These are phyloP conservation scores for Neonectria coccinea DNA, from an alignment of 2,329 filamentous ascomycete genomes.

Conservation along the genomic window DNA sequence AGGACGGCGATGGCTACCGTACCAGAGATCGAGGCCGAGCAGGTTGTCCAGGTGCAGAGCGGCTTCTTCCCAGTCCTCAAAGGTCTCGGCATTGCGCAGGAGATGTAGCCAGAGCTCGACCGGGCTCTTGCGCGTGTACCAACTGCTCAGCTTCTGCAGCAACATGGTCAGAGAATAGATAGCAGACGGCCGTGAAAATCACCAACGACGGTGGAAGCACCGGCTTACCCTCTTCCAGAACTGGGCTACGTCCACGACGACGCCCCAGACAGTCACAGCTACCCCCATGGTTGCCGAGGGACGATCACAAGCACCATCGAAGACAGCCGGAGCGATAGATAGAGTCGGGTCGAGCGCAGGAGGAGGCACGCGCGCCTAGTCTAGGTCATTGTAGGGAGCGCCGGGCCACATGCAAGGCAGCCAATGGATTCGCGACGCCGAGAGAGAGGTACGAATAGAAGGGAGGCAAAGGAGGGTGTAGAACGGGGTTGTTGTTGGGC, in stretches of 20 bases:
- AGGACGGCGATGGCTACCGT: slow-evolving; percentile 37
- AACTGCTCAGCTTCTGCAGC: slow-evolving; percentile 73
- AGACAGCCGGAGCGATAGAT: slow-evolving; percentile 24
- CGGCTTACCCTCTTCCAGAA: slow-evolving; percentile 71
- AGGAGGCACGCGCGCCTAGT: slow-evolving; percentile 35
- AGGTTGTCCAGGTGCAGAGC: slow-evolving; percentile 85
- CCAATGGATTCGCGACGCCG: slow-evolving; percentile 5
- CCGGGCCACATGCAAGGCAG: slow-evolving; percentile 31
- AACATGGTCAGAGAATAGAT: slow-evolving; percentile 34
- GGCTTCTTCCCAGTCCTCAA: slow-evolving; percentile 89
- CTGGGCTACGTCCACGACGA: slow-evolving; percentile 70
- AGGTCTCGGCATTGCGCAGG: slow-evolving; percentile 74
- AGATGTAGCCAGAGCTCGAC: slow-evolving; percentile 74
- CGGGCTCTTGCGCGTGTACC: slow-evolving; percentile 74
- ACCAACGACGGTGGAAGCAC: slow-evolving; percentile 32
- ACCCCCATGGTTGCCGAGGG: slow-evolving; percentile 57
- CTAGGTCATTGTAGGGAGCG: slow-evolving; percentile 39
- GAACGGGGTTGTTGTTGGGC: slow-evolving; percentile 37
- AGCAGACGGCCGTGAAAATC: slow-evolving; percentile 19
- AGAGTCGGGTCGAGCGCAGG: slow-evolving; percentile 29
- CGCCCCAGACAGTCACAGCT: slow-evolving; percentile 63
- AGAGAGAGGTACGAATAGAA: background rate
- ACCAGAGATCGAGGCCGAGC: slow-evolving; percentile 86
- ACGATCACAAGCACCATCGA: slow-evolving; percentile 48
- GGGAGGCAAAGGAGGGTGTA: slow-evolving; percentile 18